Base-by-base conservation (phyloP, 192 early-diverging fungal genomes). In the Radiomyces spectabilis region DNA sequence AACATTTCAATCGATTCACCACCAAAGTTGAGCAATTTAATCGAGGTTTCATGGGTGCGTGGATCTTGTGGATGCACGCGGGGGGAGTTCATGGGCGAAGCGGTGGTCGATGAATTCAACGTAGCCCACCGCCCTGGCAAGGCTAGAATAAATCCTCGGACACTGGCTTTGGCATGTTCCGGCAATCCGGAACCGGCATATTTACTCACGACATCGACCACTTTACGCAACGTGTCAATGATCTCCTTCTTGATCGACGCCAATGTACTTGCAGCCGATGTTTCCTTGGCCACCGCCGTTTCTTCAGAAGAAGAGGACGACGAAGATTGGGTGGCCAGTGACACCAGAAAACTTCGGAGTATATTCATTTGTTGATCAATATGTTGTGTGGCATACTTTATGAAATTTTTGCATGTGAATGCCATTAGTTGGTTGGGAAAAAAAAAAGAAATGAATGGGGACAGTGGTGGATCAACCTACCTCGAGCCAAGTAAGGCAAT, bases 401-500 rank as follows among this genome's bases (percentile, higher is more conserved):
- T 12, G 47, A 26, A 41, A 31, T 1, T 31, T 16, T 22, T 47
- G 30, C 50, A 27, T 35, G 42, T 43, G 21, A 34, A 38, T 18
- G 10, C 15, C 27, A 52, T 33, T 31, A 15, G 31, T 30, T 12
- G 21, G 16, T 8, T 34, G 19, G 16, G 5, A 16, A 30, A 18
- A 40, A 39, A n/a, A 48, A 59, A 37, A 51, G 22, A 25, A 32
- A 21, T 44, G 34, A 31, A 32, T 12, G 31, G 1, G 4, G 18
- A 26, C 22, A 27, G 38, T n/a, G 16, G 29, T 21, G 4, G 12
- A 9, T 27, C 6, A 29, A 47, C 22, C 53, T 66, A 79, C 77
- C 68, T 85, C 76, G 2, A 95, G 66, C 88, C 88, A 94, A 57
- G 85, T 76, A 19, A 93, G 71, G 69, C 94, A 97, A 67, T 95